A percentile compares a stretch with the other conserved stretches of the same genome.
Conservation (phyloP, 2,329 filamentous ascomycete species). For the Xylaria multiplex region DNA sequence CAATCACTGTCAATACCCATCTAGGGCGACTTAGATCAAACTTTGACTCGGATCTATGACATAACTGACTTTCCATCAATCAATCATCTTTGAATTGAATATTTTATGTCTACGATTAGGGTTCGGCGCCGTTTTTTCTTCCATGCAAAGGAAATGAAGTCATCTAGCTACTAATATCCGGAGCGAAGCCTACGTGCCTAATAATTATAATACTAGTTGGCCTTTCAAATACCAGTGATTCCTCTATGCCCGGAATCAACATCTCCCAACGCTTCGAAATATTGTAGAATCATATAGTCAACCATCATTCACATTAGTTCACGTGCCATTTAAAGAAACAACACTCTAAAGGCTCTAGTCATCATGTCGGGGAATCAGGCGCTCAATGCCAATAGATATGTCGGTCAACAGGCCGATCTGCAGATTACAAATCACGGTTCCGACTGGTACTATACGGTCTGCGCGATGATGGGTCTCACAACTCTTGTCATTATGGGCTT, state of each 20-base stretch:
- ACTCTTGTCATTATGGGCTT: constrained; percentile 64
- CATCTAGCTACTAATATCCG: constrained; percentile 33
- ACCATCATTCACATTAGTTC: not conserved
- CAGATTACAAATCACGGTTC: constrained; percentile 68
- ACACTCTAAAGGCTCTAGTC: not conserved
- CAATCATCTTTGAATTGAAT: not conserved
- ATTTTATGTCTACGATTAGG: constrained; percentile 35
- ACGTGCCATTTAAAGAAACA: not conserved
- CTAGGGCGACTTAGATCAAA: not conserved
- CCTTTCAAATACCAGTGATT: constrained; percentile 25
- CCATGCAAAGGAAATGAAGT: constrained; percentile 43
- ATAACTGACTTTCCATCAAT: constrained; percentile 8
- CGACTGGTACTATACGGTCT: constrained; percentile 71
- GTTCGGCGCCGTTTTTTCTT: constrained; percentile 24
- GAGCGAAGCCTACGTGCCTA: not conserved
- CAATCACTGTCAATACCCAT: not conserved
- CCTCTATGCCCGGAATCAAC: not conserved
- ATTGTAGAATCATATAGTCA: not conserved
- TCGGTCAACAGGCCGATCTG: constrained; percentile 64
- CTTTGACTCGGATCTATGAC: constrained; percentile 22
- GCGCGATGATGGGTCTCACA: constrained; percentile 65
- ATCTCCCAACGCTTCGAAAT: not conserved
- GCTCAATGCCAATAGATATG: constrained; percentile 56
- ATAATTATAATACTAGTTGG: not conserved
- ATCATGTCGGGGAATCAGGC: constrained; percentile 55